Conservation (phyloP, 2,329 filamentous ascomycete species). For the Aspergillus ustus region DNA sequence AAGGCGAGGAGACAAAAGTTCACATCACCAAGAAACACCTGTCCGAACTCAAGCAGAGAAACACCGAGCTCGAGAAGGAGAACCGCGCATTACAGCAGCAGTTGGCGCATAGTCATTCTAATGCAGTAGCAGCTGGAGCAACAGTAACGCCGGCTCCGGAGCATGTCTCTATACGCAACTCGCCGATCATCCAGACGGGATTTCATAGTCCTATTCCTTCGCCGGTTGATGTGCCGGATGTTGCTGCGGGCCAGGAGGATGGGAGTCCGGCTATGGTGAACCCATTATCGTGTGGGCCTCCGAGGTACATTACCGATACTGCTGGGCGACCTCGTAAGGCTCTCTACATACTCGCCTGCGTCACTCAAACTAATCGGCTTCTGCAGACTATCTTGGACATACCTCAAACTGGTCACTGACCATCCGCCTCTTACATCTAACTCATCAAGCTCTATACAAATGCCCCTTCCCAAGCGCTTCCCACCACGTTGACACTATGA, state of each 20-base stretch:
- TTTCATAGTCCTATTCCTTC: too few relatives aligned
- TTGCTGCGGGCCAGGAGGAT: neutral
- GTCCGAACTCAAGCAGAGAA: conserved; percentile 2
- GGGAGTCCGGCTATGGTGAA: conserved; percentile 3
- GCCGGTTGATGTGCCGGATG: neutral
- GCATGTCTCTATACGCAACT: neutral
- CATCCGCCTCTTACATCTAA: conserved; percentile 8
- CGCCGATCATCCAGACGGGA: neutral
- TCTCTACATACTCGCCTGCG: too few relatives aligned
- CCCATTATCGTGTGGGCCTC: conserved; percentile 10
- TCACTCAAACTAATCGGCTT: too few relatives aligned
- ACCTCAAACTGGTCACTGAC: conserved; percentile 16
- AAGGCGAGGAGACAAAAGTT: conserved; percentile 11
- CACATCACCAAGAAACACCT: conserved; percentile 10
- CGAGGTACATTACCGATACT: conserved; percentile 6
- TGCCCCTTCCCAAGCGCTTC: conserved; percentile 7
- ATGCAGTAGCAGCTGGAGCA: too few relatives aligned
- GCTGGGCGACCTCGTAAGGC: conserved; percentile 9
- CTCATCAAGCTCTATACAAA: conserved; percentile 10
- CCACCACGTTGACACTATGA: conserved; percentile 9
- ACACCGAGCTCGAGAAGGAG: conserved; percentile 4
- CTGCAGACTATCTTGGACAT: conserved; percentile 9
- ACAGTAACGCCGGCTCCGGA: neutral
- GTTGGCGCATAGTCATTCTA: too few relatives aligned
- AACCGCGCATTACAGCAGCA: conserved; percentile 9